A percentile compares a stretch with the other conserved stretches of the same genome.
These are phyloP conservation scores for Sungouiozyma ichnusensis DNA, from an alignment of 805 yeast genomes.

Conservation along the genomic window DNA sequence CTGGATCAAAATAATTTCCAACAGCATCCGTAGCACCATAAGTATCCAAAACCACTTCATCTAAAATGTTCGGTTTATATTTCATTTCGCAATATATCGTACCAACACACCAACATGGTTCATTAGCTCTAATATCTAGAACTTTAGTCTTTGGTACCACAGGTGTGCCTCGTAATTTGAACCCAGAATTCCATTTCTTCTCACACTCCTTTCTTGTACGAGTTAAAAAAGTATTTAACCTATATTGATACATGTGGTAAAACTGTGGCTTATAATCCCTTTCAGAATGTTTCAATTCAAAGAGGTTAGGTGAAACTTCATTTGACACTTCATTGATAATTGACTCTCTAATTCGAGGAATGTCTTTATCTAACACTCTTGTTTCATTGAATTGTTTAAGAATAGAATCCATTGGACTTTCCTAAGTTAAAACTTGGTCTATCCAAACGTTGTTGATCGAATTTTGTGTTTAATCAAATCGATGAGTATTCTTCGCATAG, in stretches of 20 bases:
- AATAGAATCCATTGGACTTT: conserved; percentile 8
- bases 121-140: conserved; percentile 33
- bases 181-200: conserved; percentile 48
- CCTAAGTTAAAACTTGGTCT: too few relatives aligned
- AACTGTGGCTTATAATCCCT: conserved; percentile 47
- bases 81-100: conserved; percentile 77
- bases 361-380: conserved; percentile 5
- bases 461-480: too few relatives aligned
- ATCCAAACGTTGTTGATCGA: too few relatives aligned
- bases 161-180: conserved; percentile 27
- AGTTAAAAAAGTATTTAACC: conserved; percentile 40
- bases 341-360: conserved; percentile 9
- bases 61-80: conserved; percentile 73
- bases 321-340: conserved; percentile 9
- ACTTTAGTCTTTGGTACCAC: conserved; percentile 35
- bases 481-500: too few relatives aligned
- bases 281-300: conserved; percentile 19
- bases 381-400: conserved; percentile 9
- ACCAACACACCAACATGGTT: conserved; percentile 72
- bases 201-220: conserved; percentile 37
- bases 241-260: conserved; percentile 43
- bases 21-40: conserved; percentile 34
- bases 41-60: conserved; percentile 57
- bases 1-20: conserved; percentile 44
- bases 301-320: conserved; percentile 9